Base-by-base conservation (phyloP, 2,329 filamentous ascomycete species). In the Rosellinia necatrix region DNA sequence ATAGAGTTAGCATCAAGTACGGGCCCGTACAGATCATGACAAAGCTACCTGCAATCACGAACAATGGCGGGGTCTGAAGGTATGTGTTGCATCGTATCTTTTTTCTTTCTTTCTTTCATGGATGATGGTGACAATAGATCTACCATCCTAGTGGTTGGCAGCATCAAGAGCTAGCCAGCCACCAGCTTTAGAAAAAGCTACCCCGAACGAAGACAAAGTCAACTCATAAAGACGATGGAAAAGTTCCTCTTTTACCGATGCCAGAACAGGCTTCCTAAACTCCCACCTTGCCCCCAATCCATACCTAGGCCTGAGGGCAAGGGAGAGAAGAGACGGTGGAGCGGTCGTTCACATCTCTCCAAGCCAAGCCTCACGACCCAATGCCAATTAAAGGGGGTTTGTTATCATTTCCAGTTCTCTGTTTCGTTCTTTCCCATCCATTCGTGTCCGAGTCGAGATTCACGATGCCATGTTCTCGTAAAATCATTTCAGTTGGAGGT, bases 401-500 rank as follows among this genome's bases (percentile, higher is more conserved):
- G 9, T 29, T 30, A 24, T 34, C 42, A 34, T 47, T 55, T 24
- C 53, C 37, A 43, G 25, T 51, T 44, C 37, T 40, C 29, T 54
- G 17, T 30, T 56, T 56, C 37, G 22, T 50, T 19, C 53, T 32
- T 48, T 49, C 19, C 30, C 13, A 44, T 48, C 30, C 29, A 35
- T 56, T 40, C 50, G 13, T 56, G 42, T 58, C 47, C 53, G 51
- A 53, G 51, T 50, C 32, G 50, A 32, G 41, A 57, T 22, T 41
- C 56, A 55, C 44, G 47, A 61, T 58, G 49, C 47, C 49, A 41
- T 58, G 37, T 55, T 49, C 38, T 60, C 54, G 44, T 58, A 46
- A 49, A 42, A 49, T 58, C 44, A 46, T 50, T 38, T 43, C 48
- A 41, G 27, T 3, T 44, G 29, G 29, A n/a, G 19, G 41, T 38